These are phyloP conservation scores for Chytriomyces sp. DNA, from an alignment of 192 early-diverging fungal genomes.

Conservation along the genomic window DNA sequence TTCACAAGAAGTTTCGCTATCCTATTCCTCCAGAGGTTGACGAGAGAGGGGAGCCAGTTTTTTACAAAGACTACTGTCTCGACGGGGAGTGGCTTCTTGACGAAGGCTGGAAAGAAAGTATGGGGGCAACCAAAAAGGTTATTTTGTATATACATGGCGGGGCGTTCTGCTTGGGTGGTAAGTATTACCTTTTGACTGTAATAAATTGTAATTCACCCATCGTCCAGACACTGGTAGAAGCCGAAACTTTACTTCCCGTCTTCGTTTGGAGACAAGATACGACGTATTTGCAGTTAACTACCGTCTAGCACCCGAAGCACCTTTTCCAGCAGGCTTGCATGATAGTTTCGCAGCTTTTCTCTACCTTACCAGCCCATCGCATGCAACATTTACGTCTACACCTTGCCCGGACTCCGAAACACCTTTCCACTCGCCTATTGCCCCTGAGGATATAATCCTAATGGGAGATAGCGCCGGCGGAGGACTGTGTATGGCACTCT, in stretches of 20 bases:
- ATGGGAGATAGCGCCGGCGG: conserved; percentile 50
- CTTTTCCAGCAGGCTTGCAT: conserved; percentile 49
- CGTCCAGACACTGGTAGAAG: too few relatives aligned
- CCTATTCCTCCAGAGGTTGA: conserved; percentile 30
- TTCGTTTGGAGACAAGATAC: conserved; percentile 37
- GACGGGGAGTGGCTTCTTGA: conserved; percentile 45
- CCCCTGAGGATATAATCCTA: conserved; percentile 43
- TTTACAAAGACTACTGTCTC: conserved; percentile 28
- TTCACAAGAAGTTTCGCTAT: conserved; percentile 18
- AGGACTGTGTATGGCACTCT: conserved; percentile 42
- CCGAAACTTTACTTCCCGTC: conserved; percentile 38
- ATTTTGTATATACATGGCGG: conserved; percentile 49
- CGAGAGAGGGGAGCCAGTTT: conserved; percentile 8
- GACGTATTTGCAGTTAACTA: conserved; percentile 44
- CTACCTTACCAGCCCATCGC: conserved; percentile 42
- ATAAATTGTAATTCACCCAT: conserved; percentile 38
- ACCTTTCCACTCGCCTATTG: conserved; percentile 33
- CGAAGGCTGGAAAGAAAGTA: conserved; percentile 7
- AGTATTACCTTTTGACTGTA: too few relatives aligned
- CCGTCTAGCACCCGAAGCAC: conserved; percentile 45
- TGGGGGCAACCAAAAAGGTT: conserved; percentile 19
- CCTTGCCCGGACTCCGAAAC: not conserved
- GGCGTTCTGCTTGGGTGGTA: conserved; percentile 43
- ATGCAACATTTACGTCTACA: conserved; percentile 33
- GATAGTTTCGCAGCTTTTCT: conserved; percentile 50